Conservation (phyloP, 257 asterid species). For the Thymus quinquecostatus region DNA sequence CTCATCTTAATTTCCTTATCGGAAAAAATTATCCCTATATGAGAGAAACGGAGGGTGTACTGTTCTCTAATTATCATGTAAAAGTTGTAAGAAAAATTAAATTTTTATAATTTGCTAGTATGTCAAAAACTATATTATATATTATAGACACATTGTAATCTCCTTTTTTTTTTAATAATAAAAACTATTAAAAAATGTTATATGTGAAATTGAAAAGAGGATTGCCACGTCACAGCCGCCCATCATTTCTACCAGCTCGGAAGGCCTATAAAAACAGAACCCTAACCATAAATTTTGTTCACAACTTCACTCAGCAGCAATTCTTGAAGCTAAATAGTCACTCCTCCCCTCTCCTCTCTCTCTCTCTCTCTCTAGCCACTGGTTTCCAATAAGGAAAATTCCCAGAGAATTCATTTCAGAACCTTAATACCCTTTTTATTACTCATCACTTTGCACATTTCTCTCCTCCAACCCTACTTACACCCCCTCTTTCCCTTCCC, state of each 20-base stretch:
- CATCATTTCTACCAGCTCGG: background rate
- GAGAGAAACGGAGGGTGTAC: too few species aligned
- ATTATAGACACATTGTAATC: background rate
- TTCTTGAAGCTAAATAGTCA: constrained; percentile 46
- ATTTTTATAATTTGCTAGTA: too few species aligned
- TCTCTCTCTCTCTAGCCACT: constrained; percentile 39
- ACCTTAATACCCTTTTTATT: constrained; percentile 17
- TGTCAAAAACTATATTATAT: background rate
- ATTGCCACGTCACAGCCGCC: background rate
- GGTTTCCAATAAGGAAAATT: constrained; percentile 13
- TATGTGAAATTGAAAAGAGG: background rate
- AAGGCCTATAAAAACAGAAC: constrained; percentile 6
- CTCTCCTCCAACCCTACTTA: constrained; percentile 32
- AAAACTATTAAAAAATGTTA: background rate
- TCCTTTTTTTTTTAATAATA: background rate
- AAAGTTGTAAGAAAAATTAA: too few species aligned
- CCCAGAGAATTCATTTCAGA: constrained; percentile 1
- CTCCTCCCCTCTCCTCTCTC: constrained; percentile 25
- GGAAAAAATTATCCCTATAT: too few species aligned
- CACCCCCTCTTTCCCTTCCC: constrained; percentile 8
- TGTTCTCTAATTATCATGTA: too few species aligned
- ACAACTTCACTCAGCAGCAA: background rate
- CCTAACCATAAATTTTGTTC: constrained; percentile 1
- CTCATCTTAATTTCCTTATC: too few species aligned
- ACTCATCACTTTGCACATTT: constrained; percentile 30